Conservation (phyloP, 768 basidiomycete genomes). For the Mycena amicta region DNA sequence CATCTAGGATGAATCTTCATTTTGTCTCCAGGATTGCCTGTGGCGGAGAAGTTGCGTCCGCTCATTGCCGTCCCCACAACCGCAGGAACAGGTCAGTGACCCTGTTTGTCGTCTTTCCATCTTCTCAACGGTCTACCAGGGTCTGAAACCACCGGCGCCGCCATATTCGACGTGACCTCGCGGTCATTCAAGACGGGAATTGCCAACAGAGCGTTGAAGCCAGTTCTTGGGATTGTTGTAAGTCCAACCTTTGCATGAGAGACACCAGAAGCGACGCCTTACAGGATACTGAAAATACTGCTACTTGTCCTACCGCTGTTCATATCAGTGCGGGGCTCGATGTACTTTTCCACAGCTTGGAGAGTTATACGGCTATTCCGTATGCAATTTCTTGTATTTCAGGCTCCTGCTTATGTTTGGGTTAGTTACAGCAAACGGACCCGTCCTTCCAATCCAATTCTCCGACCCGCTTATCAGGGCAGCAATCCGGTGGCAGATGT, state of each 20-base stretch:
- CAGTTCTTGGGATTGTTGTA: constrained; percentile 78
- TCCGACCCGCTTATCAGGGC: constrained; percentile 92
- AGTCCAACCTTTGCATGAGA: constrained; percentile 4
- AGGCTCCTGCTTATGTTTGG: neutral
- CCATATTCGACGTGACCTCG: constrained; percentile 92
- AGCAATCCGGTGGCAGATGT: constrained; percentile 95
- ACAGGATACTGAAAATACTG: constrained; percentile 86
- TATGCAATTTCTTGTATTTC: constrained; percentile 40
- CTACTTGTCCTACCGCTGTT: constrained; percentile 86
- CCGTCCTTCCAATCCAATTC: constrained; percentile 85
- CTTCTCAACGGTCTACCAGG: constrained; percentile 28
- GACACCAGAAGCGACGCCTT: constrained; percentile 32
- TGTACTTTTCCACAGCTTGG: constrained; percentile 94
- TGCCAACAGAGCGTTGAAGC: constrained; percentile 88
- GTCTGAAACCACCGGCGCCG: constrained; percentile 93
- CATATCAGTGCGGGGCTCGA: constrained; percentile 96
- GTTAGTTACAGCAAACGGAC: constrained; percentile 87
- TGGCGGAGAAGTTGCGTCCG: constrained; percentile 72
- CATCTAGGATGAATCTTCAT: neutral
- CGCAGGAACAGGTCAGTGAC: constrained; percentile 66
- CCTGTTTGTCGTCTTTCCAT: neutral
- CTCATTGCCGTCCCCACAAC: constrained; percentile 81
- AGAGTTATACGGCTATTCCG: constrained; percentile 94
- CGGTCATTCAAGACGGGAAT: constrained; percentile 96
- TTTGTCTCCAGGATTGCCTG: constrained; percentile 49